Evolutionary conservation across 345 rosid genomes (phyloP).

Genomic region (Eucalyptus sideroxylon): DNA sequence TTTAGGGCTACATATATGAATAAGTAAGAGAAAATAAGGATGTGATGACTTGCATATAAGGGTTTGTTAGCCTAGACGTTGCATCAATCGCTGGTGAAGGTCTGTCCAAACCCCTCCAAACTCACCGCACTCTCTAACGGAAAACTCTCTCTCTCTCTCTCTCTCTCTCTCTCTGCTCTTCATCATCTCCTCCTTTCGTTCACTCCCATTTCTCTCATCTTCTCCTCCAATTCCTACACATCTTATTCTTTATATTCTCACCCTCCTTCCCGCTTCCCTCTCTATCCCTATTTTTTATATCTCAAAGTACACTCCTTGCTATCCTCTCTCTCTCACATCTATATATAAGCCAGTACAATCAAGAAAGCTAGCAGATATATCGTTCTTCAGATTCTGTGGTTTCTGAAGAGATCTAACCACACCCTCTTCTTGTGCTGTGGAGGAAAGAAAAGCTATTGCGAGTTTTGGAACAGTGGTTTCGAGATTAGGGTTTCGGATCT

Average conservation of each 20-base stretch:
- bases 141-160: not conserved
- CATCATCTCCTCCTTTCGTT: not conserved
- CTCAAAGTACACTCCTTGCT: not conserved
- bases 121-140: constrained; percentile 1
- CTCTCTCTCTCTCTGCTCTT: not conserved
- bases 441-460: not conserved
- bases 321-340: not conserved
- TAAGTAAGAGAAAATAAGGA: not conserved
- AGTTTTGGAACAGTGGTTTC: not conserved
- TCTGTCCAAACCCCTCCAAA: constrained; percentile 3
- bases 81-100: constrained; percentile 4
- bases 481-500: not conserved
- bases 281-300: not conserved
- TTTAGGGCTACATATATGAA: not conserved
- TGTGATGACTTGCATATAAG: not conserved
- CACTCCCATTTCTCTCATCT: not conserved
- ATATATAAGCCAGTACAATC: not conserved
- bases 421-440: not conserved
- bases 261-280: not conserved
- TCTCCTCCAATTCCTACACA: not conserved
- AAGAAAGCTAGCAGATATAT: not conserved
- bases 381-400: not conserved
- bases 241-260: not conserved
- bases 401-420: not conserved
- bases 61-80: constrained; percentile 6